These are phyloP conservation scores for Eucalyptus victrix DNA, from an alignment of 345 rosid species.

Conservation along the genomic window DNA sequence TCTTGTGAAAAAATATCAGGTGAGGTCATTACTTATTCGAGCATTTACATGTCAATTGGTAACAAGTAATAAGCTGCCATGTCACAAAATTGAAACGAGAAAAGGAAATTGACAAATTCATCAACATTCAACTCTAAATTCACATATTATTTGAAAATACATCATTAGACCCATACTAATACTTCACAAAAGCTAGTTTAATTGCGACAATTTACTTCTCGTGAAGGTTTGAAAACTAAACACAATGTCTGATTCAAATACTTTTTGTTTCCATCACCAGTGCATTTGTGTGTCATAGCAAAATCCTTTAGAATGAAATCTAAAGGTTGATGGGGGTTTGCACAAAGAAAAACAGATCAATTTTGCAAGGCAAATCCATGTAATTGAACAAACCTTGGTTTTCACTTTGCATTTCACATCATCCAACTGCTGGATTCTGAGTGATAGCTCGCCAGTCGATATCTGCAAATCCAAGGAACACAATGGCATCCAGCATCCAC, in stretches of 20 bases:
- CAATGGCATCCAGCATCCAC: no score
- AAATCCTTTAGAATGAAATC: not conserved
- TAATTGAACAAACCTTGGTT: slow-evolving; percentile 9
- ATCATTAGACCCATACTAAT: not conserved
- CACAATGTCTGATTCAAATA: not conserved
- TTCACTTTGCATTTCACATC: slow-evolving; percentile 9
- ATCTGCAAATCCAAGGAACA: no score
- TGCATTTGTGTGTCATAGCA: not conserved
- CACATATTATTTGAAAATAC: not conserved
- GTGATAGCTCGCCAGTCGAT: no score
- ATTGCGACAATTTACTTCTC: not conserved
- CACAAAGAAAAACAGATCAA: not conserved
- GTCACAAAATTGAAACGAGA: not conserved
- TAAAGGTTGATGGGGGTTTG: not conserved
- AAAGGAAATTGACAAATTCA: not conserved
- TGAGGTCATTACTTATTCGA: not conserved
- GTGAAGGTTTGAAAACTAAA: not conserved
- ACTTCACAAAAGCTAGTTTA: not conserved
- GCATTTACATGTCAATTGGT: not conserved
- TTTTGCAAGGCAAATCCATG: not conserved
- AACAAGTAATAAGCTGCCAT: not conserved
- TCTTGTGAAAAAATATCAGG: slow-evolving; percentile 1
- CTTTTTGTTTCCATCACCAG: not conserved
- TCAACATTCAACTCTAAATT: not conserved
- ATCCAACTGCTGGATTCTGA: no score